Evolutionary conservation across 2,329 filamentous ascomycete genomes (phyloP), one percentile per base, ranked within the genome.

Genomic region (Knoxdaviesia proteae): DNA sequence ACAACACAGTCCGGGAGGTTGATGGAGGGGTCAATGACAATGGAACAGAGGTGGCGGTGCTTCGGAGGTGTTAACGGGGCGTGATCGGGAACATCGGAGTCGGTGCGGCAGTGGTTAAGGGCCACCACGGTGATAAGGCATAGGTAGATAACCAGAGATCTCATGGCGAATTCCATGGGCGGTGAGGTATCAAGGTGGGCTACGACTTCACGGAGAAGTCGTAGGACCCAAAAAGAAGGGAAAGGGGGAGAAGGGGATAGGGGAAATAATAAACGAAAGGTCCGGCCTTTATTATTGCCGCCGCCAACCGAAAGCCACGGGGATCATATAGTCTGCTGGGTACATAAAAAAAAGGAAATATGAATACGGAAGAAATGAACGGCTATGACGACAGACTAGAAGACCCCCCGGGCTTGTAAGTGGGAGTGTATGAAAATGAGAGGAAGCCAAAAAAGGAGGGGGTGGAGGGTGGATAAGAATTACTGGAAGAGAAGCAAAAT

Each of bases 11-110:
- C 20, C 20, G 20, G 20, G 20, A 20, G 20, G 20, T 20, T 20
- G 20, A 20, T 20, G 20, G 20, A 20, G 5, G 47, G 44, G 4
- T 35, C 34, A 11, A 44, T 43, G 35, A 48, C 47, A n/a, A 48
- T 47, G 33, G 47, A 47, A 38, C 47, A 48, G 43, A 40, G 34
- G 11, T 33, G 40, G 36, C 33, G 40, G 20, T 20, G 20, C 20
- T 20, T 20, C 20, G 20, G 20, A 3, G 20, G 20, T 20, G 20
- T 20, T 20, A 20, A 20, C 20, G 20, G 20, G 20, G 20, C 3
- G 20, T 20, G 20, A 20, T 20, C 20, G 20, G 20, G 20, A 20
- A 3, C 20, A 20, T 20, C 20, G 20, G 20, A 20, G 32, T 42
- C 42, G 31, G 11, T 36, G 7, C 35, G 38, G 20, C 20, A 3